Percentiles rank a stretch among this genome's conserved stretches.
Conservation (phyloP, 768 basidiomycete genomes). For the Lactarius sanguifluus region DNA sequence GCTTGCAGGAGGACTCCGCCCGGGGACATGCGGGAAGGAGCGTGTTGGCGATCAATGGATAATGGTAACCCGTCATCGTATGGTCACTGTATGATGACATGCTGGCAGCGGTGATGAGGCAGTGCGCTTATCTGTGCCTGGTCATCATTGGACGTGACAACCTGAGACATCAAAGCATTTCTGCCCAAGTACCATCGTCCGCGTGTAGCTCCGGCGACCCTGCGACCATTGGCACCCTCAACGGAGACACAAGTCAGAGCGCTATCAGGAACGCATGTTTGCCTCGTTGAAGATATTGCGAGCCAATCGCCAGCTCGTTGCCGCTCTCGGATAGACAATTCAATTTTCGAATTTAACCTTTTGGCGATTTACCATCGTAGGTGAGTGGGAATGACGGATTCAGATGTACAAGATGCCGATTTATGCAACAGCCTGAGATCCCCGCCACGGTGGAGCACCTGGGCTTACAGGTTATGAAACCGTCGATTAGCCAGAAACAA, state of each 20-base stretch:
- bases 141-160: slow-evolving; percentile 16
- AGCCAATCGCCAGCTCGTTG: slow-evolving; percentile 15
- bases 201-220: slow-evolving; percentile 23
- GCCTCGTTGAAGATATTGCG: slow-evolving; percentile 25
- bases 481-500: slow-evolving; percentile 17
- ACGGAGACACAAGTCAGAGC: slow-evolving; percentile 18
- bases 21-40: slow-evolving; percentile 17
- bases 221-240: slow-evolving; percentile 21
- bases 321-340: slow-evolving; percentile 21
- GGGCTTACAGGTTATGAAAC: slow-evolving; percentile 11
- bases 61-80: slow-evolving; percentile 19
- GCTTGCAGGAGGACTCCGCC: slow-evolving; percentile 31
- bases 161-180: slow-evolving; percentile 6
- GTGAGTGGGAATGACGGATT: slow-evolving; percentile 23
- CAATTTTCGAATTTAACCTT: slow-evolving; percentile 28
- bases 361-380: slow-evolving; percentile 31
- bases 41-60: slow-evolving; percentile 17
- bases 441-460: slow-evolving; percentile 16
- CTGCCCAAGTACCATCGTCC: slow-evolving; percentile 15
- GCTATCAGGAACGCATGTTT: slow-evolving; percentile 25
- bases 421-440: slow-evolving; percentile 23
- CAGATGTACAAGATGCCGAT: slow-evolving; percentile 25
- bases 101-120: slow-evolving; percentile 23
- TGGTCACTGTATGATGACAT: slow-evolving; percentile 20
- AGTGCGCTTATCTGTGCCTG: slow-evolving; percentile 25